Evolutionary conservation across 2,329 filamentous ascomycete species (phyloP).

Genomic region (Aspergillus novofumigatus): DNA sequence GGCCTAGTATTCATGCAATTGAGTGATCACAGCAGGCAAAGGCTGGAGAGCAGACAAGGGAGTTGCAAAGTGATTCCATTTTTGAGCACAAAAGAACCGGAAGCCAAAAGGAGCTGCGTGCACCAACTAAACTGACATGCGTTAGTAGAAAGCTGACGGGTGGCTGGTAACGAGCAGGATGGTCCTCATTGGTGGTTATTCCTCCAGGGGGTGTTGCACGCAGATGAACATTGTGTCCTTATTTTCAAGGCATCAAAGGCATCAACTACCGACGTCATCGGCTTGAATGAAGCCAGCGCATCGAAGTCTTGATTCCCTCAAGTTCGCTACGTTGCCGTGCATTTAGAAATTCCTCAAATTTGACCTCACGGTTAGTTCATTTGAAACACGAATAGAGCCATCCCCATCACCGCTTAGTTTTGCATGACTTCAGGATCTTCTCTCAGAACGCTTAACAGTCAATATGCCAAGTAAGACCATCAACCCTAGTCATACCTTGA

Average conservation of each 20-base stretch:
- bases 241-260: background rate
- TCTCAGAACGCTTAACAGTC: background rate
- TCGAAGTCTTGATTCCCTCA: background rate
- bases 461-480: conserved; percentile 23
- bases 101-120: background rate
- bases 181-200: background rate
- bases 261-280: background rate
- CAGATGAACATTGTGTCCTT: background rate
- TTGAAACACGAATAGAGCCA: background rate
- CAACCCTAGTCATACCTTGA: background rate
- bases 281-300: background rate
- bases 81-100: background rate
- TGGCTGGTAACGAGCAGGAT: background rate
- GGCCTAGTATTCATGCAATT: background rate
- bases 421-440: background rate
- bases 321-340: background rate
- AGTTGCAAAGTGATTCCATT: background rate
- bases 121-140: background rate
- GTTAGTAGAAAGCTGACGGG: background rate
- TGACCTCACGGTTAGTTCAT: background rate
- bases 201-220: background rate
- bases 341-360: background rate
- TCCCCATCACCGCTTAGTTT: background rate
- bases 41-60: background rate
- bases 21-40: background rate